Evolutionary conservation across 495 filamentous ascomycete genomes (phyloP), one percentile per base, ranked within the genome.

Genomic region (Hapsidospora chrysogenum): DNA sequence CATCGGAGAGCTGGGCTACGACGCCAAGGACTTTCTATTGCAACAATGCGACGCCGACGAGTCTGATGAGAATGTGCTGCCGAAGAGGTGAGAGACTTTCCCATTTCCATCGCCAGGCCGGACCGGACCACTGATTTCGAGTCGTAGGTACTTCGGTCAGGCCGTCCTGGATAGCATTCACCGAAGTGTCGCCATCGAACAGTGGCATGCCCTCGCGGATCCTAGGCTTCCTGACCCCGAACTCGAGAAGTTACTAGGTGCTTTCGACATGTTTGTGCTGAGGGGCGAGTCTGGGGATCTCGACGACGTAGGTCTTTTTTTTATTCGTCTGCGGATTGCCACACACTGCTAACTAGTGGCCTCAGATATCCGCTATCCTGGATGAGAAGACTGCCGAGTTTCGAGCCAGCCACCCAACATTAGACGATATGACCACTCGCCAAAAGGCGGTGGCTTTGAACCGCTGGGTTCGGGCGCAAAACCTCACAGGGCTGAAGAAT

Each of bases 201-300:
- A 80, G 49, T 94, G 84, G 87, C 54, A 18, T 17, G 17, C 23
- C 4, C 22, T 36, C 23, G 9, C 33, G 6, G 11, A 17, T 36
- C 33, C 18, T 9, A 15, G 51, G 80, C 9, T 56, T 43, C 21
- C 57, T 58, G 17, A 60, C 60, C 6, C 60, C 26, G 49, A 72
- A 16, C 64, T 93, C 26, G 86, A 92, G 49, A 64, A 67, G 30
- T 82, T 78, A 4, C 56, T 95, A 17, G 78, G 72, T 10, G 74
- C 76, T 15, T 93, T 86, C 46, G 89, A 96, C 46, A 67, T 95
- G 49, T 95, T 94, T 48, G 70, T 89, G 23, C 59, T 85, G 9
- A 69, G 75, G 38, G 76, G 74, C 30, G 64, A 68, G 10, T 64
- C 72, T 28, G 74, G 76, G 13, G 82, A 85, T 47, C 49, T 87